Evolutionary conservation across 2,329 filamentous ascomycete species (phyloP).

Genomic region (Zasmidium citrigriseum): DNA sequence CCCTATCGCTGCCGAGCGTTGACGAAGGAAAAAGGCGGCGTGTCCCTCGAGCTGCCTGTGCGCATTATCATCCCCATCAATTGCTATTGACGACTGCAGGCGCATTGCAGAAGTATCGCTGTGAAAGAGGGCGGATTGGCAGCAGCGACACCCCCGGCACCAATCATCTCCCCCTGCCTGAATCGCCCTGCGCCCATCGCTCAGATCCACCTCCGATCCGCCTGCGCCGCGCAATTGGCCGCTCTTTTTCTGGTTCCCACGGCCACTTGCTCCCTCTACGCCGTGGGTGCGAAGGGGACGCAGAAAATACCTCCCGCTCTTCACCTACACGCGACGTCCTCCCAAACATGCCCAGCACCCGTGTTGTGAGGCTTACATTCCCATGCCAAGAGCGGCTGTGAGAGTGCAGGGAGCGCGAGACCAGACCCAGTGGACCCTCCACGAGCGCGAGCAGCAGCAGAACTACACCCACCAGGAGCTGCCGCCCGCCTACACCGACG

Average conservation of each 20-base stretch:
- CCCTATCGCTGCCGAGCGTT: background rate
- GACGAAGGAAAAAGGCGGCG: background rate
- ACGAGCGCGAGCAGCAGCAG: constrained; percentile 13
- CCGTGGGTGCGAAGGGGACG: background rate
- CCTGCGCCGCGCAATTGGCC: background rate
- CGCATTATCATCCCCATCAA: too few relatives aligned
- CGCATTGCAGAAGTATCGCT: too few relatives aligned
- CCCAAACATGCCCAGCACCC: constrained; percentile 3
- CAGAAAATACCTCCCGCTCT: background rate
- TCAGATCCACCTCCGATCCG: background rate
- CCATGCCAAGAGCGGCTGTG: constrained; percentile 25
- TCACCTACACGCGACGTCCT: background rate
- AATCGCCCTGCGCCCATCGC: too few relatives aligned
- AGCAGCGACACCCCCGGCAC: too few relatives aligned
- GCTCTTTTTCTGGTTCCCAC: background rate
- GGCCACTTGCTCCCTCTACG: background rate
- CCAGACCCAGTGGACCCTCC: constrained; percentile 23
- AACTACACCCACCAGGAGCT: constrained; percentile 8
- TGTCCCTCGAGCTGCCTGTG: too few relatives aligned
- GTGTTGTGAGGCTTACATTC: constrained; percentile 9
- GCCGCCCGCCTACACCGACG: constrained; percentile 11
- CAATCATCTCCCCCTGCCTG: too few relatives aligned
- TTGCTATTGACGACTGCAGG: too few relatives aligned
- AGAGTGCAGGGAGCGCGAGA: constrained; percentile 23
- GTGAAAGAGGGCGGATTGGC: too few relatives aligned